These are phyloP conservation scores for Xylaria palmicola DNA, from an alignment of 495 filamentous ascomycete species.

Conservation along the genomic window DNA sequence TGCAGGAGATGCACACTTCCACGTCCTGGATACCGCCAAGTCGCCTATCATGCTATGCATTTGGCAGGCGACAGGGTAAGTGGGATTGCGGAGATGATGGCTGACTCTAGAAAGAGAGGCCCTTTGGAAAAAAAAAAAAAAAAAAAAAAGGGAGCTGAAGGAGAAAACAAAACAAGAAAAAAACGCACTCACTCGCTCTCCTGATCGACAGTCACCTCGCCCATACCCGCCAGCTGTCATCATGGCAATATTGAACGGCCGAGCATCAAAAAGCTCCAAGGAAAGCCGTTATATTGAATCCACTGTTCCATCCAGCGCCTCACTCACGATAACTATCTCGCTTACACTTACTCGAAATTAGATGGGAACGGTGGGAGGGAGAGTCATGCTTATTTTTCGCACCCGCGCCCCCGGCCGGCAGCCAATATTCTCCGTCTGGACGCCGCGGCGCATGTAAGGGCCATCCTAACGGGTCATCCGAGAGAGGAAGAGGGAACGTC, in stretches of 20 bases:
- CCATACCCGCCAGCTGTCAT: slow-evolving; percentile 2
- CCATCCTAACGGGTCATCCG: background rate
- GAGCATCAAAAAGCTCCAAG: background rate
- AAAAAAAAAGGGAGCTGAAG: background rate
- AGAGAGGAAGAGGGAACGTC: slow-evolving; percentile 6
- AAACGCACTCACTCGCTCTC: background rate
- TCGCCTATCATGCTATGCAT: background rate
- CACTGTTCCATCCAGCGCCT: too few relatives aligned
- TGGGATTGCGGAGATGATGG: background rate
- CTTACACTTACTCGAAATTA: slow-evolving; percentile 9
- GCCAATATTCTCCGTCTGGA: slow-evolving; percentile 10
- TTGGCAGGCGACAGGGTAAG: background rate
- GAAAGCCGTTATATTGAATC: too few relatives aligned
- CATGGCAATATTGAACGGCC: background rate
- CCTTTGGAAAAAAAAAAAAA: too few relatives aligned
- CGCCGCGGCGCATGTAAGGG: too few relatives aligned
- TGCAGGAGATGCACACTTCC: background rate
- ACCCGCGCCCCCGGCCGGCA: slow-evolving; percentile 6
- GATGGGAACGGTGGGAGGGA: slow-evolving; percentile 4
- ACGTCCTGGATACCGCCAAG: background rate
- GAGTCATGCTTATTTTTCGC: background rate
- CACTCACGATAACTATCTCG: slow-evolving; percentile 1
- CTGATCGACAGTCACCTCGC: slow-evolving; percentile 10
- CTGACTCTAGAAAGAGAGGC: background rate
- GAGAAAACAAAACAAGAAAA: background rate